A percentile compares a stretch with the other conserved stretches of the same genome.
These are phyloP conservation scores for Brachypodium distachyon DNA, from an alignment of 202 grass and related monocot species.

Conservation along the genomic window DNA sequence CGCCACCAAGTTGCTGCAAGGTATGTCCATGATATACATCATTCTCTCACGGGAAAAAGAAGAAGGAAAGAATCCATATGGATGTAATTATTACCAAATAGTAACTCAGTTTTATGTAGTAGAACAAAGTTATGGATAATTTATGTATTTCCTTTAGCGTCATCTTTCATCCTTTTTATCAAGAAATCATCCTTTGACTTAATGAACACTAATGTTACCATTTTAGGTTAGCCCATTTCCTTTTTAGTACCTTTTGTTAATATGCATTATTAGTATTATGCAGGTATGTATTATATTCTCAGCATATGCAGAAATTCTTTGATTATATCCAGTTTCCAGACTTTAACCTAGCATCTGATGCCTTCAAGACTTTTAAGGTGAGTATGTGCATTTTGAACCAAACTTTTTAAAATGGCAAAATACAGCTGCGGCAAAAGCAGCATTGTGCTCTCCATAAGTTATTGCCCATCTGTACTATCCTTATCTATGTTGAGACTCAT, in stretches of 20 bases:
- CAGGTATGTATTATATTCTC: slow-evolving; percentile 42
- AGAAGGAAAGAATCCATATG: background rate
- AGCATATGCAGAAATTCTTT: slow-evolving; percentile 48
- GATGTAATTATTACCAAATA: background rate
- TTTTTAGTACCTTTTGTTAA: background rate
- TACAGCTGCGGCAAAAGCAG: background rate
- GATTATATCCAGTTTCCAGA: slow-evolving; percentile 39
- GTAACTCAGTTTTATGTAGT: background rate
- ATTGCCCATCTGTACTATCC: background rate
- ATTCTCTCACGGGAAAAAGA: background rate
- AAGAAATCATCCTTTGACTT: background rate
- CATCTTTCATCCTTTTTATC: background rate
- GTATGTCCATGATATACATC: background rate
- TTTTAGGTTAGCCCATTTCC: background rate
- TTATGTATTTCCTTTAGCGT: background rate
- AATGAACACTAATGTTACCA: background rate
- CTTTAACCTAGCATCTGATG: slow-evolving; percentile 36
- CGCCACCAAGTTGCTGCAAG: slow-evolving; percentile 48
- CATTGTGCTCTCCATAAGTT: background rate
- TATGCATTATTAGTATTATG: background rate
- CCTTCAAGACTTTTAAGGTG: slow-evolving; percentile 55
- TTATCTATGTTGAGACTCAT: background rate
- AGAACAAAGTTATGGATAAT: background rate
- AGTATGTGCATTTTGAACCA: background rate
- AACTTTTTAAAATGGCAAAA: background rate